Evolutionary conservation across 1,284 basidiomycete species (phyloP).

Genomic region (Cystobasidium sp.): DNA sequence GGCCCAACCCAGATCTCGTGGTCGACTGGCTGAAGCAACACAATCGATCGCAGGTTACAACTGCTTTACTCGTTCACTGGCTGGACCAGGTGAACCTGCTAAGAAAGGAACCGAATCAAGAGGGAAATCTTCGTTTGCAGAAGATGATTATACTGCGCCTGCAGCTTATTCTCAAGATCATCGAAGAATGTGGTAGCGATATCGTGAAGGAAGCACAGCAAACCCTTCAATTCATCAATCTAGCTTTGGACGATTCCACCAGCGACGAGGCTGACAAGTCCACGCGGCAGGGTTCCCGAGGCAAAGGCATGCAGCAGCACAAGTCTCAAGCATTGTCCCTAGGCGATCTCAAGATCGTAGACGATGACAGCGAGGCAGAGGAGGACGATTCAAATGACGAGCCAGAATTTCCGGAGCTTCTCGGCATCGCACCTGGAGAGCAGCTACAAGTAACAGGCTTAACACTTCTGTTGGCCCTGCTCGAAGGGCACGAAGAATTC

Average conservation of each 20-base stretch:
- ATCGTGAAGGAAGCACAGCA: constrained; percentile 74
- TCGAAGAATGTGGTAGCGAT: constrained; percentile 66
- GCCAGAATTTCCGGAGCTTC: constrained; percentile 50
- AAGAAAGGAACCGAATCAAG: constrained; percentile 10
- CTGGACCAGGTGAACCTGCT: constrained; percentile 70
- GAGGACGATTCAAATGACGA: constrained; percentile 62
- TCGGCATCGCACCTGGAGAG: constrained; percentile 60
- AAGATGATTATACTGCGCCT: constrained; percentile 64
- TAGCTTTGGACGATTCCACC: constrained; percentile 61
- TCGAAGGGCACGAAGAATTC: constrained; percentile 72
- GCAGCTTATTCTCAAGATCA: constrained; percentile 78
- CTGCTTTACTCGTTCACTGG: constrained; percentile 71
- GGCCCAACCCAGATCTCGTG: constrained; percentile 29
- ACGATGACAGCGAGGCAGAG: constrained; percentile 49
- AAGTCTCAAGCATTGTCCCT: constrained; percentile 39
- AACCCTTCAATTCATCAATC: constrained; percentile 76
- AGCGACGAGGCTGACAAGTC: not conserved
- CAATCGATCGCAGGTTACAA: constrained; percentile 56
- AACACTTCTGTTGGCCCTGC: constrained; percentile 74
- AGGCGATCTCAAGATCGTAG: constrained; percentile 46
- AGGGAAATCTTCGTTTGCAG: constrained; percentile 11
- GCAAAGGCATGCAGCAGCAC: not conserved
- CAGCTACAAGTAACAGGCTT: constrained; percentile 76
- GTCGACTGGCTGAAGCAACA: constrained; percentile 24
- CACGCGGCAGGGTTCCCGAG: not conserved